These are phyloP conservation scores for Naganishia sp. DNA, from an alignment of 1,284 basidiomycete species.

Conservation along the genomic window DNA sequence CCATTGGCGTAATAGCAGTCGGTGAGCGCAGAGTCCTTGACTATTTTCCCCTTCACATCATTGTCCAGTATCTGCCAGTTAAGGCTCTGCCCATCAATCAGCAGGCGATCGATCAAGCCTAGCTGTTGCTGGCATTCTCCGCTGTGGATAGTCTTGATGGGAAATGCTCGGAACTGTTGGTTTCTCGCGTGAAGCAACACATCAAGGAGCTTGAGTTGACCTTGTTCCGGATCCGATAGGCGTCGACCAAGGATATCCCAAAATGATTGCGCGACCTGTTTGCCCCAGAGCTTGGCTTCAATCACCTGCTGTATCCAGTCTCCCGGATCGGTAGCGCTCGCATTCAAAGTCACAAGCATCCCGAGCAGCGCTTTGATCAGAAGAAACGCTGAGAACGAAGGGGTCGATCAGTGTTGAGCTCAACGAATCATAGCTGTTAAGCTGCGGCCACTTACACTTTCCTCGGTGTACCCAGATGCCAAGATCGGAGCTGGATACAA, in stretches of 20 bases:
- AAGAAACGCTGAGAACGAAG: neutral
- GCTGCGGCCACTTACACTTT: neutral
- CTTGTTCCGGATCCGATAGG: neutral
- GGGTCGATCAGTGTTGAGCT: no score
- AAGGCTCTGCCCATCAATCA: constrained; percentile 8
- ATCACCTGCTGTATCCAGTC: constrained; percentile 3
- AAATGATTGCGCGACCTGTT: neutral
- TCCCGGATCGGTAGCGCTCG: neutral
- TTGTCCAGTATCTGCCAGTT: constrained; percentile 13
- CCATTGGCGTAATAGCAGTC: constrained; percentile 10
- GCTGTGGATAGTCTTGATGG: neutral
- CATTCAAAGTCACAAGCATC: neutral
- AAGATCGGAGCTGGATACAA: neutral
- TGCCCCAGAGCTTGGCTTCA: neutral
- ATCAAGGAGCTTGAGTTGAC: neutral
- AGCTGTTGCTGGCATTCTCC: neutral
- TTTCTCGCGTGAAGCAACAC: constrained; percentile 1
- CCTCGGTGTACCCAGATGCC: constrained; percentile 5
- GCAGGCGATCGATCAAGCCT: neutral
- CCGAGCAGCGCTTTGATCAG: neutral
- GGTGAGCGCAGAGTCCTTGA: neutral
- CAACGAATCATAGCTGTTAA: neutral
- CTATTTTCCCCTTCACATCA: neutral
- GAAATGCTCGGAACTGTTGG: constrained; percentile 2
- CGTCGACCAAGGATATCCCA: constrained; percentile 2